Conservation (phyloP, 148 eudicot species). For the Nyssa sinensis region DNA sequence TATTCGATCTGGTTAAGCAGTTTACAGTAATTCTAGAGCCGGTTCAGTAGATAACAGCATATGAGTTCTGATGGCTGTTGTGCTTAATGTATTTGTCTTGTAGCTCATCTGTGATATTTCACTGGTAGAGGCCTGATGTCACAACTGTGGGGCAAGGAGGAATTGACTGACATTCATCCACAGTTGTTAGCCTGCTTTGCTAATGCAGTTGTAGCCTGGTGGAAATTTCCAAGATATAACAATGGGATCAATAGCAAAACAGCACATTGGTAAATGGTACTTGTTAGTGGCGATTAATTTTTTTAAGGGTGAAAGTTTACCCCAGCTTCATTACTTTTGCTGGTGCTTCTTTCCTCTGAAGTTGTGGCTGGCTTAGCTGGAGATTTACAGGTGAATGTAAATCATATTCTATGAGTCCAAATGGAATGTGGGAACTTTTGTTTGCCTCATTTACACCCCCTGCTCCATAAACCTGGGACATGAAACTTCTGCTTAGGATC, state of each 20-base stretch:
- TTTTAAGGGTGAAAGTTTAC: slow-evolving; percentile 5
- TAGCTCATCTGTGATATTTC: neutral
- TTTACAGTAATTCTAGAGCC: neutral
- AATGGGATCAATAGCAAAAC: slow-evolving; percentile 12
- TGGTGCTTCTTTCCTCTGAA: slow-evolving; percentile 26
- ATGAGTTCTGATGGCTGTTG: neutral
- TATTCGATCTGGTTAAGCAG: neutral
- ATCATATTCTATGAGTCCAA: slow-evolving; percentile 20
- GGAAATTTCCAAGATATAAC: neutral
- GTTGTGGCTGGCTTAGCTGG: slow-evolving; percentile 57
- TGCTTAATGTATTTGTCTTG: neutral
- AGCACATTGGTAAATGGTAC: neutral
- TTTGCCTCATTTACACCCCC: slow-evolving; percentile 22
- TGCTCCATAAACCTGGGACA: slow-evolving; percentile 41
- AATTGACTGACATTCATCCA: slow-evolving; percentile 8
- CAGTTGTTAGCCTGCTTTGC: slow-evolving; percentile 14
- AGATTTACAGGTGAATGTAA: slow-evolving; percentile 40
- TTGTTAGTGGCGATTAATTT: neutral
- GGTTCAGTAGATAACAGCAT: neutral
- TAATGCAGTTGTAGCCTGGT: slow-evolving; percentile 56
- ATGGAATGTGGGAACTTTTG: slow-evolving; percentile 32
- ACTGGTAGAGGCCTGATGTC: neutral
- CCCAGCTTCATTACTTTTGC: slow-evolving; percentile 19
- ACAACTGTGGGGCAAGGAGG: neutral
- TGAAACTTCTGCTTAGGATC: neutral